Conservation (phyloP, 2,329 filamentous ascomycete species). For the Fusarium dlaminii region DNA sequence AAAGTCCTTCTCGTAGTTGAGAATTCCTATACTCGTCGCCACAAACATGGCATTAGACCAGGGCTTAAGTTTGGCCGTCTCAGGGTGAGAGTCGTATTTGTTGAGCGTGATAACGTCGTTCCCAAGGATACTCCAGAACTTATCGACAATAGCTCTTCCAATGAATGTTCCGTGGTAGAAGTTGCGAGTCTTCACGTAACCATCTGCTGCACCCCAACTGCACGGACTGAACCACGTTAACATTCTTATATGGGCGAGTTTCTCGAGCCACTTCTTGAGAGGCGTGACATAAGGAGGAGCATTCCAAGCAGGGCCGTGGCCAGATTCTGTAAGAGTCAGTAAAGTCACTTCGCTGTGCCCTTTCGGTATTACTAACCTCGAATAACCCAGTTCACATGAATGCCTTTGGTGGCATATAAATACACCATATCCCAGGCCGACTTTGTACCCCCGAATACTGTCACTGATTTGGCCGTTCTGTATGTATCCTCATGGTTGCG, state of each 20-base stretch:
- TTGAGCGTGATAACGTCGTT: conserved; percentile 57
- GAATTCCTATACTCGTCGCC: conserved; percentile 60
- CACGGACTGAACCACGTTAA: conserved; percentile 74
- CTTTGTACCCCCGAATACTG: conserved; percentile 71
- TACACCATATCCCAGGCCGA: conserved; percentile 74
- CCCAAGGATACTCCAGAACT: conserved; percentile 55
- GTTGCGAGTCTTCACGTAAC: conserved; percentile 56
- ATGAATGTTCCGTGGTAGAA: conserved; percentile 62
- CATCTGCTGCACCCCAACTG: conserved; percentile 68
- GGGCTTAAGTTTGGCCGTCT: conserved; percentile 52
- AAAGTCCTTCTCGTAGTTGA: conserved; percentile 61
- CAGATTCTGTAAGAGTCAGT: conserved; percentile 42
- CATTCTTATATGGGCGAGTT: conserved; percentile 62
- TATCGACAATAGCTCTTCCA: conserved; percentile 58
- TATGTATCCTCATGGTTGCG: conserved; percentile 52
- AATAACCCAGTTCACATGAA: conserved; percentile 69
- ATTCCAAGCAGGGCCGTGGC: conserved; percentile 66
- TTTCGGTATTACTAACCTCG: conserved; percentile 50
- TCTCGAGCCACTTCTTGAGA: conserved; percentile 68
- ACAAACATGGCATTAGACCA: conserved; percentile 57
- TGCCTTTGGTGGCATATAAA: conserved; percentile 63
- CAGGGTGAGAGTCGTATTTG: conserved; percentile 55
- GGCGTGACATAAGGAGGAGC: conserved; percentile 68
- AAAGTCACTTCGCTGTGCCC: neutral
- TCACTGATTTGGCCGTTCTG: conserved; percentile 54